Percentiles rank a stretch among this genome's conserved stretches.
Evolutionary conservation across 2,329 filamentous ascomycete species (phyloP).

Genomic region (Hyphodiscus sp.): DNA sequence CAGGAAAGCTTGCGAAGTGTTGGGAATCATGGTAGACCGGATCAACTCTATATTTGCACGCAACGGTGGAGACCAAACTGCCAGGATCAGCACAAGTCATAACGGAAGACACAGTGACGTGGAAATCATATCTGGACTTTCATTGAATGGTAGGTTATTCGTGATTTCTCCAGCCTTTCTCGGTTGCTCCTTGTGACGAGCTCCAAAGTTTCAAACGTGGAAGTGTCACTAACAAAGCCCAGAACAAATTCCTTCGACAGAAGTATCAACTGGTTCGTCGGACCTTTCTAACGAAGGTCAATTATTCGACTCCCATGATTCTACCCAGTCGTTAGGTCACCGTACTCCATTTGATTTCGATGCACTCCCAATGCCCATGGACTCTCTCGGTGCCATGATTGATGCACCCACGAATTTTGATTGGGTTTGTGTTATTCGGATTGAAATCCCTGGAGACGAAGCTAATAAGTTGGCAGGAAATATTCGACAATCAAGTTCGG

Average conservation of each 20-base stretch:
- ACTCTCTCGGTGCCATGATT: slow-evolving; percentile 14
- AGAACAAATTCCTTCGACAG: neutral
- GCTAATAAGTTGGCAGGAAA: slow-evolving; percentile 9
- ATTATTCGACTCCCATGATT: neutral
- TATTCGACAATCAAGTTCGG: slow-evolving; percentile 17
- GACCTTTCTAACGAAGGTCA: neutral
- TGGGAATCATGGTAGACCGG: slow-evolving; percentile 19
- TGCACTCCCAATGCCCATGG: neutral
- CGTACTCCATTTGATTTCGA: slow-evolving; percentile 1
- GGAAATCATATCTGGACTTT: neutral
- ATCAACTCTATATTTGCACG: slow-evolving; percentile 5
- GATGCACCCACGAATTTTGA: slow-evolving; percentile 18
- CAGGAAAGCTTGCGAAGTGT: slow-evolving; percentile 13
- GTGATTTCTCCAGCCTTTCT: neutral
- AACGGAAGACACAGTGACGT: neutral
- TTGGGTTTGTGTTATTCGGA: slow-evolving; percentile 17
- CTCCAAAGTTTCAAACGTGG: neutral
- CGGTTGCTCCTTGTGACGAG: neutral
- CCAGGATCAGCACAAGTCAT: neutral
- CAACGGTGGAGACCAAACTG: neutral
- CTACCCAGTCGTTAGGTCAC: slow-evolving; percentile 3
- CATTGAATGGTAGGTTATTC: neutral
- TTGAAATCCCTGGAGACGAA: neutral
- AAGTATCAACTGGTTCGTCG: neutral
- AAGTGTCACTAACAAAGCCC: neutral